phyloP scores from a whole-genome alignment of 495 filamentous ascomycete species.

The Penicillium subrubescens region DNA sequence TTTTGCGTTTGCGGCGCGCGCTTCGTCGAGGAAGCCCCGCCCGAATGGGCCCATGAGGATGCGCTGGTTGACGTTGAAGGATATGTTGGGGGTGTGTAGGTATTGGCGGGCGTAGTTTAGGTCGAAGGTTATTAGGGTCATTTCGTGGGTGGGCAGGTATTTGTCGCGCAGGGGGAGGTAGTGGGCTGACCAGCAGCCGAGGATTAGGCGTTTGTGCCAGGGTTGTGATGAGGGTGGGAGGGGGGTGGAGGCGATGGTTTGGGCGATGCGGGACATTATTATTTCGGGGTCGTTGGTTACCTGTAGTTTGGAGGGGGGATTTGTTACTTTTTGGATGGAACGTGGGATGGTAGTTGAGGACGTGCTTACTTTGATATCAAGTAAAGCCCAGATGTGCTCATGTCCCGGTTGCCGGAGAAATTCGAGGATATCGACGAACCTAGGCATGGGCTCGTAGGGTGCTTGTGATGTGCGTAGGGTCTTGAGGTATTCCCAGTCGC shows the following conservation, averaged over 20 bases:
- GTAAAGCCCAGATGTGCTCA: constrained; percentile 74
- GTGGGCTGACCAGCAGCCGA: constrained; percentile 78
- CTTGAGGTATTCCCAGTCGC: constrained; percentile 71
- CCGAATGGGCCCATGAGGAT: constrained; percentile 67
- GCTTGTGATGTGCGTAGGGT: constrained; percentile 65
- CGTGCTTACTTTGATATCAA: constrained; percentile 79
- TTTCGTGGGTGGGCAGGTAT: constrained; percentile 66
- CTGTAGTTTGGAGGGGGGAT: constrained; percentile 27
- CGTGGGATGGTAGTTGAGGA: neutral
- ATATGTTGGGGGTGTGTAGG: constrained; percentile 56
- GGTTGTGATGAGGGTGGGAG: constrained; percentile 36
- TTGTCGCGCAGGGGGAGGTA: constrained; percentile 61
- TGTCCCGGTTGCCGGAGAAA: constrained; percentile 63
- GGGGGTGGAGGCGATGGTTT: constrained; percentile 58
- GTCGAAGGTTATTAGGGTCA: constrained; percentile 75
- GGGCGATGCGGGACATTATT: constrained; percentile 66
- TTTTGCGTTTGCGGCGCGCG: constrained; percentile 51
- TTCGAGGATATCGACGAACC: constrained; percentile 72
- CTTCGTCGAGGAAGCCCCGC: constrained; percentile 62
- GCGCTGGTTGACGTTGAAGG: constrained; percentile 73
- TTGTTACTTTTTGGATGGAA: too few relatives aligned
- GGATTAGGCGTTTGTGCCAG: constrained; percentile 73
- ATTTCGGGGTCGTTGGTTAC: constrained; percentile 67
- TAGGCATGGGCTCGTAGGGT: constrained; percentile 71
- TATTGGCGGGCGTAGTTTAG: constrained; percentile 69